phyloP scores from a whole-genome alignment of 495 filamentous ascomycete genomes.

The Neurospora sp. region DNA sequence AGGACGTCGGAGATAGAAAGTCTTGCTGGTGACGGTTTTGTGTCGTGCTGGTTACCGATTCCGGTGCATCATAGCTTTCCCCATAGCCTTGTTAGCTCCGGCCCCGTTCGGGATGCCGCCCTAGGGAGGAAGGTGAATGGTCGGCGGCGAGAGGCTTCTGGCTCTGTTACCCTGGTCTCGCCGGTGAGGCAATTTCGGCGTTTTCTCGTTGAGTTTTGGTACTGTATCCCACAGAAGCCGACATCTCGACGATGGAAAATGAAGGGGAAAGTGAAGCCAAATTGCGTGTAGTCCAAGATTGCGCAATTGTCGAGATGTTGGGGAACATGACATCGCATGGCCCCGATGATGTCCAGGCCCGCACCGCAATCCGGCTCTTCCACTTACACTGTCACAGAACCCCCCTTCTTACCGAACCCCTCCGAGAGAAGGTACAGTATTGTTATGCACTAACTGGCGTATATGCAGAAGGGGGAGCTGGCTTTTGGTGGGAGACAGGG shows the following conservation, averaged over 20 bases:
- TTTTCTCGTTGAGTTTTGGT: background rate
- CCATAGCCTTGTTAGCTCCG: background rate
- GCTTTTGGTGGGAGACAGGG: too few relatives aligned
- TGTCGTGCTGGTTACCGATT: too few relatives aligned
- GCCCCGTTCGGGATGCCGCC: background rate
- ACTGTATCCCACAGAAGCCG: background rate
- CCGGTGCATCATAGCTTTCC: background rate
- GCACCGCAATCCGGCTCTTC: background rate
- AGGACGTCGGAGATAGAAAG: too few relatives aligned
- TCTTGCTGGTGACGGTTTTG: too few relatives aligned
- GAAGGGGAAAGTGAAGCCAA: background rate
- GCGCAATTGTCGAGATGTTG: background rate
- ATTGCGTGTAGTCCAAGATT: background rate
- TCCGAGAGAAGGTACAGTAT: background rate
- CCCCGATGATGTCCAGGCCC: background rate
- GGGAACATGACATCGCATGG: background rate
- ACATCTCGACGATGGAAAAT: background rate
- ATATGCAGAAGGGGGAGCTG: too few relatives aligned
- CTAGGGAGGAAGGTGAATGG: background rate
- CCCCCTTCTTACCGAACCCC: background rate
- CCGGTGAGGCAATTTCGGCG: background rate
- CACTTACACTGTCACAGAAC: background rate
- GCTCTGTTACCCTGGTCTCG: background rate
- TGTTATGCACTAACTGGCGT: too few relatives aligned
- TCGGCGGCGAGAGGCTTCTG: background rate